Evolutionary conservation across 2,329 filamentous ascomycete genomes (phyloP).

Genomic region (Zymoseptoria passerinii): DNA sequence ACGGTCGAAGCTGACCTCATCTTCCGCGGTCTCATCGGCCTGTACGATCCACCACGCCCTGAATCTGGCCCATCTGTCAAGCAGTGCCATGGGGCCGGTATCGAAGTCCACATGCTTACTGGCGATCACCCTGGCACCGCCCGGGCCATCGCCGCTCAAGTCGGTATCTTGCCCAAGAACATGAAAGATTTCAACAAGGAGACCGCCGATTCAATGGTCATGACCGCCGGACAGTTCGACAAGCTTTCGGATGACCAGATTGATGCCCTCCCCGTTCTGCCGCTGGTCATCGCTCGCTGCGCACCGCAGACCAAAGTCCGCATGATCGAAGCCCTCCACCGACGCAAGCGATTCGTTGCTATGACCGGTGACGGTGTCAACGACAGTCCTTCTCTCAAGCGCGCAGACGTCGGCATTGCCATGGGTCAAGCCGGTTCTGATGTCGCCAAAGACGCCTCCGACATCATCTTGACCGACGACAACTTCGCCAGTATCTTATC

Average conservation of each 20-base stretch:
- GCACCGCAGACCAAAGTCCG: conserved; percentile 80
- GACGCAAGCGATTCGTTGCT: conserved; percentile 66
- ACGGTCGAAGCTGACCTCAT: conserved; percentile 59
- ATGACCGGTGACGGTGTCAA: conserved; percentile 90
- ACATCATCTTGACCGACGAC: conserved; percentile 82
- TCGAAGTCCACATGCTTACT: conserved; percentile 76
- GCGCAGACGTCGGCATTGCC: conserved; percentile 77
- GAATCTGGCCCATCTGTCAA: conserved; percentile 68
- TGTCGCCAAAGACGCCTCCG: conserved; percentile 71
- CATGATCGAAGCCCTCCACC: conserved; percentile 82
- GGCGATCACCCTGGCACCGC: conserved; percentile 75
- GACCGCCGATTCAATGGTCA: conserved; percentile 61
- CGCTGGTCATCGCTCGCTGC: conserved; percentile 75
- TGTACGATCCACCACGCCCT: conserved; percentile 77
- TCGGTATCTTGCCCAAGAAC: conserved; percentile 63
- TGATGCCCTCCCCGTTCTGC: conserved; percentile 63
- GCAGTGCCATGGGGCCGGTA: conserved; percentile 64
- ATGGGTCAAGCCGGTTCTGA: conserved; percentile 81
- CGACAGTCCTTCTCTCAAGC: conserved; percentile 71
- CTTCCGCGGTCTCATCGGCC: conserved; percentile 73
- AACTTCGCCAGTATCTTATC: conserved; percentile 81
- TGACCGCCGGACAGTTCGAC: conserved; percentile 55
- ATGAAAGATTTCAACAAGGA: conserved; percentile 51
- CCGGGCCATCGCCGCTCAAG: conserved; percentile 67
- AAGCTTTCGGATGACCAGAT: conserved; percentile 66